Evolutionary conservation across 164 flowering plant genomes (phyloP), one percentile per base, ranked within the genome.

Genomic region (Chimonanthus salicifolius): DNA sequence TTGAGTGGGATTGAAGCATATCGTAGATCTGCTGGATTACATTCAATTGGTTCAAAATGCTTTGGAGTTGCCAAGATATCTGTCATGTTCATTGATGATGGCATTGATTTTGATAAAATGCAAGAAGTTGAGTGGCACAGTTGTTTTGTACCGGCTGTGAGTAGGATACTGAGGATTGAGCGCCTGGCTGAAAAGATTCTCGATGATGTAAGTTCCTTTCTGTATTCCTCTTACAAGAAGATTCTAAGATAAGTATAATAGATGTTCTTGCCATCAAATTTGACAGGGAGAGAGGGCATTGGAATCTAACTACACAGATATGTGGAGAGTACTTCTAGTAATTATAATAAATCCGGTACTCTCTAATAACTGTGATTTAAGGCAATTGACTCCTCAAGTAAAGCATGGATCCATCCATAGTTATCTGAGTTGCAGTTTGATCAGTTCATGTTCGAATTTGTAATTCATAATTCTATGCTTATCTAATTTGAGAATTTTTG

Each of bases 51-150:
- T 72, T 80, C 85, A 16, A 79, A 44, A 5, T 91, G 98, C 84
- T 90, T 92, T 76, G 68, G 75, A 74, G 94, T 89, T 75, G 91
- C 98, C 8, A 83, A 81, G 74, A 83, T 91, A 10, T 82, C 91
- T 68, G 86, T 83, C 62, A 10, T 95, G 45, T 83, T 92, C 51
- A 85, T 95, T 79, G 99, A 95, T 79, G 99, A 95, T 86, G 98
- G 98, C 58, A 44, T 95, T 65, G 80, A 78, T 72, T 73, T 89
- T 43, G 97, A 93, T 76, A 89, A 88, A 75, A 89, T 68, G 88
- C 83, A 78, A 54, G 91, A 85, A 64, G 65, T 95, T 70, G 88
- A 85, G 9, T 92, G 96, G 97, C 98, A 90, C 67, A 78, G 67
- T 74, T 77, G 66, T 47, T 84, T 80, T 75, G 87, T 76, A 15